Conservation (phyloP, 2,329 filamentous ascomycete species). For the Gaeumannomyces tritici region DNA sequence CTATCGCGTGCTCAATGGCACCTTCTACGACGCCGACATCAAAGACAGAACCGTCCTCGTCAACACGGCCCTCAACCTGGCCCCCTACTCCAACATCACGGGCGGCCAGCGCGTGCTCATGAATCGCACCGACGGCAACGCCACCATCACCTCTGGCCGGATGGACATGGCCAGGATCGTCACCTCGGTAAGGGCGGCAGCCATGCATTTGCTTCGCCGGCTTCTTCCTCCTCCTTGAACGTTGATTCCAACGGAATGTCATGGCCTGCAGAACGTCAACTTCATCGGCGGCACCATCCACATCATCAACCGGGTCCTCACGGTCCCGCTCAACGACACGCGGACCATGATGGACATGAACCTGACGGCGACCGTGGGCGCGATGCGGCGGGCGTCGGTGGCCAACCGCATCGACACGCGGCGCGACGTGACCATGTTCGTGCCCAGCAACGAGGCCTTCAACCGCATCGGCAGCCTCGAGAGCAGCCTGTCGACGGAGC, state of each 20-base stretch:
- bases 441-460: conserved; percentile 52
- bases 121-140: conserved; percentile 25
- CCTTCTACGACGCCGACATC: conserved; percentile 23
- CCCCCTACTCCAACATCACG: conserved; percentile 46
- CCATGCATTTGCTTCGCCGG: neutral
- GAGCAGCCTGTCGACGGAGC: conserved; percentile 30
- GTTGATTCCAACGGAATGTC: neutral
- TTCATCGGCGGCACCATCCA: conserved; percentile 47
- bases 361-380: conserved; percentile 34
- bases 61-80: conserved; percentile 35
- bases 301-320: conserved; percentile 37
- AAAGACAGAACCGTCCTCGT: conserved; percentile 21
- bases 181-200: conserved; percentile 34
- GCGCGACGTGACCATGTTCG: conserved; percentile 52
- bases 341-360: conserved; percentile 29
- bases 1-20: conserved; percentile 51
- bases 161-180: conserved; percentile 37
- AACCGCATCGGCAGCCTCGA: conserved; percentile 43
- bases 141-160: conserved; percentile 42
- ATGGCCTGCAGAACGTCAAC: conserved; percentile 31
- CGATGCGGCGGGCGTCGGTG: conserved; percentile 33
- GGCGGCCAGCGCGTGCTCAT: conserved; percentile 48
- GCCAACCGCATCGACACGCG: conserved; percentile 27
- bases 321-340: conserved; percentile 32
- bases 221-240: neutral